Percentiles rank a stretch among this genome's conserved stretches.
These are phyloP conservation scores for Russula ochroleuca DNA, from an alignment of 768 basidiomycete genomes.

Conservation along the genomic window DNA sequence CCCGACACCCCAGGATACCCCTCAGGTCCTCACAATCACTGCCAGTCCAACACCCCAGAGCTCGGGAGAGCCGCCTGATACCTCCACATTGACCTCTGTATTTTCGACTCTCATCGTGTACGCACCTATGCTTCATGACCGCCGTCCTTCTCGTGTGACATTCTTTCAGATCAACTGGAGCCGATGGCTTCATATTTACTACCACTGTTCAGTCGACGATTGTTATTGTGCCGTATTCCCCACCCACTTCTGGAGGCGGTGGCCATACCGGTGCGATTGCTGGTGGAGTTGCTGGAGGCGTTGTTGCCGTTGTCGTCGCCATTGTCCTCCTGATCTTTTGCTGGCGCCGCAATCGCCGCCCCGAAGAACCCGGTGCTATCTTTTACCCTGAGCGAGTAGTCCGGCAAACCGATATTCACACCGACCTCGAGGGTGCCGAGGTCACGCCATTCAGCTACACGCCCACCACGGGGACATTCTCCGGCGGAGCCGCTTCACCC, in stretches of 20 bases:
- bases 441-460: constrained; percentile 27
- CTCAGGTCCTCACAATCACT: background rate
- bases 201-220: no score
- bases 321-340: constrained; percentile 31
- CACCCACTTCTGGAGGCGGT: constrained; percentile 13
- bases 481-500: constrained; percentile 17
- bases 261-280: constrained; percentile 32
- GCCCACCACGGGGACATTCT: constrained; percentile 29
- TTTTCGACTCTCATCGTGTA: background rate
- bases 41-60: background rate
- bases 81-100: constrained; percentile 12
- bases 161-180: no score
- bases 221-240: constrained; percentile 26
- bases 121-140: no score
- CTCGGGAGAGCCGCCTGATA: background rate
- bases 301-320: constrained; percentile 25
- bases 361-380: constrained; percentile 47
- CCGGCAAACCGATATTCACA: constrained; percentile 28
- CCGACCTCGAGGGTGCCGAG: constrained; percentile 24
- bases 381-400: constrained; percentile 46
- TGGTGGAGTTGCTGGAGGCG: constrained; percentile 25
- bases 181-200: no score
- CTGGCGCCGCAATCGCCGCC: constrained; percentile 32
- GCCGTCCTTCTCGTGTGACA: background rate
- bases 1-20: no score